A percentile compares a stretch with the other conserved stretches of the same genome.
Evolutionary conservation across 768 basidiomycete genomes (phyloP).

Genomic region (Leccinellum albellum): DNA sequence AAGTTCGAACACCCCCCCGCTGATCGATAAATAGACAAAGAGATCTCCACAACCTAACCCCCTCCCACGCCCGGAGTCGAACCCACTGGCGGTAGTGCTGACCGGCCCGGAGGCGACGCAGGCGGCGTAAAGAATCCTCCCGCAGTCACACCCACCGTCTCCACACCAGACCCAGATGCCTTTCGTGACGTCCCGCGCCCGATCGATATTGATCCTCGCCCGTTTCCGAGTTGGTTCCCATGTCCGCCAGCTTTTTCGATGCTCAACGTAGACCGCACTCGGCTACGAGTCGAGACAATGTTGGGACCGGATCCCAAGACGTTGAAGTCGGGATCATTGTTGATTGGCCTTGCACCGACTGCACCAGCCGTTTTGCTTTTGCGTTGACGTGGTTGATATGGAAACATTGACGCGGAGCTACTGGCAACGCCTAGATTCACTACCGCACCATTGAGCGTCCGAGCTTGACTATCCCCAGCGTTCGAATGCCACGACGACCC

Average conservation of each 20-base stretch:
- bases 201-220: slow-evolving; percentile 60
- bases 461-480: slow-evolving; percentile 7
- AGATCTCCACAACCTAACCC: not conserved
- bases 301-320: slow-evolving; percentile 20
- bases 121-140: slow-evolving; percentile 74
- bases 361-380: slow-evolving; percentile 22
- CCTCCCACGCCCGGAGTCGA: not conserved
- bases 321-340: slow-evolving; percentile 25
- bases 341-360: slow-evolving; percentile 32
- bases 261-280: slow-evolving; percentile 58
- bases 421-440: slow-evolving; percentile 27
- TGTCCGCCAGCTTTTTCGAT: slow-evolving; percentile 43
- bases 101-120: slow-evolving; percentile 14
- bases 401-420: slow-evolving; percentile 6
- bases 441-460: not conserved
- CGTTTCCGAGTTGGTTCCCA: slow-evolving; percentile 29
- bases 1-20: not conserved
- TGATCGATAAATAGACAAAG: not conserved
- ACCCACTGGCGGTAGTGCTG: not conserved
- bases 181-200: slow-evolving; percentile 62
- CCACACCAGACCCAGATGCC: slow-evolving; percentile 67
- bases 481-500: slow-evolving; percentile 6
- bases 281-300: slow-evolving; percentile 34
- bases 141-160: slow-evolving; percentile 72
- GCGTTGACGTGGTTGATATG: slow-evolving; percentile 42